Conservation (phyloP, 2,329 filamentous ascomycete genomes). For the Pseudonectria foliicola region DNA sequence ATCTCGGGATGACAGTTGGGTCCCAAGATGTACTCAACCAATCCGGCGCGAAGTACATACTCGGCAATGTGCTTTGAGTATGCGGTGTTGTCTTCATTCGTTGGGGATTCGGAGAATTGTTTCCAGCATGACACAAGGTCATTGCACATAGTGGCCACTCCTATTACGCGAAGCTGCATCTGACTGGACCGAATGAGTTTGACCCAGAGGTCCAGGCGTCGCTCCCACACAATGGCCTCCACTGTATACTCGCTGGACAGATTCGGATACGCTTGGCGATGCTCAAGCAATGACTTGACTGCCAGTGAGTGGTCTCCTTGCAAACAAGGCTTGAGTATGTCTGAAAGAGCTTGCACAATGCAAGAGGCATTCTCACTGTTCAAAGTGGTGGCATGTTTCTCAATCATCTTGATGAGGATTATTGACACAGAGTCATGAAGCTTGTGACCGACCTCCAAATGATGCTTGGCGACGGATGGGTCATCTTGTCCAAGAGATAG, state of each 20-base stretch:
- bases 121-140: conserved; percentile 64
- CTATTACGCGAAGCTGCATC: conserved; percentile 82
- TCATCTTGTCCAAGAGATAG: conserved; percentile 13
- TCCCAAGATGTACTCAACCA: conserved; percentile 83
- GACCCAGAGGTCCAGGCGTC: conserved; percentile 62
- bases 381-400: conserved; percentile 49
- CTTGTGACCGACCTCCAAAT: conserved; percentile 33
- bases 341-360: conserved; percentile 35
- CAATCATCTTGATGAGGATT: conserved; percentile 40
- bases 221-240: conserved; percentile 52
- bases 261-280: conserved; percentile 25
- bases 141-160: conserved; percentile 64
- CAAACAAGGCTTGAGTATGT: conserved; percentile 37
- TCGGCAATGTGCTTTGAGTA: conserved; percentile 62
- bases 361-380: conserved; percentile 35
- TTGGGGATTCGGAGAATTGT: conserved; percentile 39
- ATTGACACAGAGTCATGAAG: conserved; percentile 37
- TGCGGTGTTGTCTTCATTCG: conserved; percentile 30
- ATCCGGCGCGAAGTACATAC: conserved; percentile 60
- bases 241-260: conserved; percentile 32
- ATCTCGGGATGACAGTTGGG: conserved; percentile 89
- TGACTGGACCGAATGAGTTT: conserved; percentile 75
- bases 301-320: conserved; percentile 30
- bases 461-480: conserved; percentile 20
- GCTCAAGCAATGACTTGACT: conserved; percentile 17